Evolutionary conservation across 2,329 filamentous ascomycete species (phyloP), one percentile per base, ranked within the genome.

Genomic region (Trichocomaceae sp.): DNA sequence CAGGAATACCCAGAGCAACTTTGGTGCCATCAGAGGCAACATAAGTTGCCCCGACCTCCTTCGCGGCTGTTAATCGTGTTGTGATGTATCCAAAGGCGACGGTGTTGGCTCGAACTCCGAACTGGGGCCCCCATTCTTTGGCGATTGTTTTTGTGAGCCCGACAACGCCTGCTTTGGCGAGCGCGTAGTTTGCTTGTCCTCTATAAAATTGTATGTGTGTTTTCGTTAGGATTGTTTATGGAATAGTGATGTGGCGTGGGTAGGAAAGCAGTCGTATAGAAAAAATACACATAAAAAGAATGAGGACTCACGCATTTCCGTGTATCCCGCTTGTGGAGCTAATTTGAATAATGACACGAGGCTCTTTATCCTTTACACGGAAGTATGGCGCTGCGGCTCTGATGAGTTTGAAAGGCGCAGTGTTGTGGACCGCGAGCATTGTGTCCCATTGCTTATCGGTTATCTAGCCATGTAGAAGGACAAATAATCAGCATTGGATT

Each of bases 391-490:
- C 87, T 1, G 88, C 88, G 46, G 84, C 85, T 53, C 90, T 82
- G 58, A 93, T 77, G 52, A 95, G 84, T 69, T 85, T 86, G 79
- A 96, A 95, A 10, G 90, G 90, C 2, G 87, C 89, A 12, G 88
- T 93, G 67, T 82, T 85, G 78, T 95, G 90, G 47, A 95, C 79
- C 20, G 85, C 83, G 29, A 95, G 75, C 69, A 96, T 95, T 50
- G 86, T 90, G 59, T 93, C 86, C 88, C 88, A 95, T 78, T 95
- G 89, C 75, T 88, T 88, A 77, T 95, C 88, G 15, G 85, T 87
- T 78, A 90, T 92, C 79, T 81, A n/a, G n/a, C n/a, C n/a, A 48
- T 49, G 31, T 46, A 39, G 47, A 37, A 29, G 5, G 7, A 10
- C 2, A 29, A 29, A 29, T 9, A 45, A 20, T 46, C 19, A 23